These are phyloP conservation scores for Boletus insuetus DNA, from an alignment of 768 basidiomycete genomes.

Conservation along the genomic window DNA sequence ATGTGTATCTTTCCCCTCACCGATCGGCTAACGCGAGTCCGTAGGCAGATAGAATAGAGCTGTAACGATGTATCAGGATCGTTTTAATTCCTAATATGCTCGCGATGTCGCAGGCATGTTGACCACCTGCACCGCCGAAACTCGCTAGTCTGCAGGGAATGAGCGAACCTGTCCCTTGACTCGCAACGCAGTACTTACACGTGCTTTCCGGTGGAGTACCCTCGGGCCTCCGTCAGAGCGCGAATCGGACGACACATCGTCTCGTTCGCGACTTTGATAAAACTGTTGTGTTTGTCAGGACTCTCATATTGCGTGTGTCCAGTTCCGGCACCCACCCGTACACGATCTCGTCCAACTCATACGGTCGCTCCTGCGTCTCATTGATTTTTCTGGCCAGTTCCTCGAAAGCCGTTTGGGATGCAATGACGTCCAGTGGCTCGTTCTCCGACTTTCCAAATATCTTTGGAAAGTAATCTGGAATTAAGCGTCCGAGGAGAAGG, in stretches of 20 bases:
- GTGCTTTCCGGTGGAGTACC: constrained; percentile 79
- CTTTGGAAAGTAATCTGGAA: constrained; percentile 91
- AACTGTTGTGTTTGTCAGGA: constrained; percentile 43
- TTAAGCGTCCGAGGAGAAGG: constrained; percentile 80
- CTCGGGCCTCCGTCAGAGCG: constrained; percentile 85
- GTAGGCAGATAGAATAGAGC: constrained; percentile 91
- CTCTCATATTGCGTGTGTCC: too few relatives aligned
- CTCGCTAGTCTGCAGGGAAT: constrained; percentile 59
- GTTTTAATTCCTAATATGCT: constrained; percentile 81
- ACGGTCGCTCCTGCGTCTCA: constrained; percentile 50
- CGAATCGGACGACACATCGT: constrained; percentile 95
- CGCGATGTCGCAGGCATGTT: constrained; percentile 93
- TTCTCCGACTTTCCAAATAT: constrained; percentile 91
- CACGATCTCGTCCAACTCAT: constrained; percentile 79
- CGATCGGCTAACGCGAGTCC: constrained; percentile 89
- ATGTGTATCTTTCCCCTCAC: constrained; percentile 27
- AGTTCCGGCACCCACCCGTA: constrained; percentile 59
- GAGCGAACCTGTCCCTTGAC: not conserved
- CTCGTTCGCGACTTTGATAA: constrained; percentile 95
- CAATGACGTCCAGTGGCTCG: constrained; percentile 76
- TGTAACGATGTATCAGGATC: constrained; percentile 86
- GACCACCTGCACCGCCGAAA: constrained; percentile 89
- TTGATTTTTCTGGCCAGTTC: constrained; percentile 71
- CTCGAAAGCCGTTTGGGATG: constrained; percentile 66
- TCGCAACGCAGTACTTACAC: constrained; percentile 33